phyloP scores from a whole-genome alignment of 2,329 filamentous ascomycete genomes.

The Metarhizium anisopliae region DNA sequence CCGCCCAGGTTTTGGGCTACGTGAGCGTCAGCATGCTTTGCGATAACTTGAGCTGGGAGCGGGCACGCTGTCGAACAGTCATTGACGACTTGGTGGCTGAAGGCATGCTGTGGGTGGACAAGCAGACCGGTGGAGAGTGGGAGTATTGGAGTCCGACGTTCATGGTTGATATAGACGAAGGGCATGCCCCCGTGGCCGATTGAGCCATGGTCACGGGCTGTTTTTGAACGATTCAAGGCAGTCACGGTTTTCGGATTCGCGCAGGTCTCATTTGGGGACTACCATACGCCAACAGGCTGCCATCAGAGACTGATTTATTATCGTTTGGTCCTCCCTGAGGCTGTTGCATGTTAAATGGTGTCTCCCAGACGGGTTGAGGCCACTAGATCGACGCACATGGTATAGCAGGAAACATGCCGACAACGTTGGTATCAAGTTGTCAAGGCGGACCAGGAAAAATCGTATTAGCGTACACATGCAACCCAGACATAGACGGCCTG shows the following conservation, averaged over 20 bases:
- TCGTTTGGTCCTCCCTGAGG: too few species aligned
- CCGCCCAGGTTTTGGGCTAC: slow-evolving; percentile 80
- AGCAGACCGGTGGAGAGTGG: slow-evolving; percentile 65
- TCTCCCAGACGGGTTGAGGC: too few species aligned
- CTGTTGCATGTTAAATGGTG: too few species aligned
- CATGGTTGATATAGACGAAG: slow-evolving; percentile 40
- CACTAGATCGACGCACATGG: too few species aligned
- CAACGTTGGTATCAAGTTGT: too few species aligned
- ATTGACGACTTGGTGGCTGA: slow-evolving; percentile 84
- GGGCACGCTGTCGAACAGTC: slow-evolving; percentile 76
- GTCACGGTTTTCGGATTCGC: background rate
- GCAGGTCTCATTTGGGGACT: too few species aligned
- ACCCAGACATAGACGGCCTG: slow-evolving; percentile 5
- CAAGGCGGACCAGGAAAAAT: too few species aligned
- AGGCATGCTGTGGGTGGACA: slow-evolving; percentile 90
- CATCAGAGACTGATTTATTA: too few species aligned
- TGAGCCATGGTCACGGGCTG: background rate
- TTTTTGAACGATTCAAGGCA: background rate
- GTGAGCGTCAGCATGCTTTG: slow-evolving; percentile 85
- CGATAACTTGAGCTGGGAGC: slow-evolving; percentile 78
- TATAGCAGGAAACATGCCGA: too few species aligned
- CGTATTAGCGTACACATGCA: background rate
- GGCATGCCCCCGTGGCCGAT: background rate
- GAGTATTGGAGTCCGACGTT: slow-evolving; percentile 90
- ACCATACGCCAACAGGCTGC: too few species aligned